Conservation (phyloP, 176 grass and related monocot species). For the Musa troglodytarum region DNA sequence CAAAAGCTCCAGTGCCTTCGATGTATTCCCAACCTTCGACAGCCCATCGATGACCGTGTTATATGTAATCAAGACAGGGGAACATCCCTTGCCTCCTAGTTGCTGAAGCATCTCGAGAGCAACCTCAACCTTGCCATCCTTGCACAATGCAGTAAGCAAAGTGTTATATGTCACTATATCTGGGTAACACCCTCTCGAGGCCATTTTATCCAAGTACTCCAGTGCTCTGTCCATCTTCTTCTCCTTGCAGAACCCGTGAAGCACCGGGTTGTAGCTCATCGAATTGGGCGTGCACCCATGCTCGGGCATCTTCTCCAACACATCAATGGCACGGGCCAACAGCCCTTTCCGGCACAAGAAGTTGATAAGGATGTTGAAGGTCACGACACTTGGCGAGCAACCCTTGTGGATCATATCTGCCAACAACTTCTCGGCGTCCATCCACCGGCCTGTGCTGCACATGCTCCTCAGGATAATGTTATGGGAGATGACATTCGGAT, state of each 20-base stretch:
- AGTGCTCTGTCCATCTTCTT: constrained; percentile 46
- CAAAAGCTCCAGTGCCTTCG: constrained; percentile 42
- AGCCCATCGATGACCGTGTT: constrained; percentile 46
- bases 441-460: constrained; percentile 32
- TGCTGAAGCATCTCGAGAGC: constrained; percentile 44
- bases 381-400: constrained; percentile 41
- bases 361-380: constrained; percentile 45
- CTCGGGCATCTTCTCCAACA: constrained; percentile 49
- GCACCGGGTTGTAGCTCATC: constrained; percentile 40
- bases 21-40: constrained; percentile 33
- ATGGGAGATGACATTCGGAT: constrained; percentile 43
- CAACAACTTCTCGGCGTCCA: constrained; percentile 44
- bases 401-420: constrained; percentile 38
- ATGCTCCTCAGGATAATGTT: constrained; percentile 54
- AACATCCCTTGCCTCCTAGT: constrained; percentile 39
- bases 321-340: constrained; percentile 21
- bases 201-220: constrained; percentile 38
- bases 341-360: constrained; percentile 40
- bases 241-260: constrained; percentile 50
- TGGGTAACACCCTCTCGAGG: constrained; percentile 43
- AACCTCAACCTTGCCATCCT: constrained; percentile 33
- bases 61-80: constrained; percentile 48
- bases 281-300: constrained; percentile 42
- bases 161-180: constrained; percentile 50
- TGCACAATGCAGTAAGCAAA: constrained; percentile 40